Percentiles rank a stretch among this genome's conserved stretches.
Evolutionary conservation across 139 green algal species (phyloP).

Genomic region (Dunaliella primolecta): DNA sequence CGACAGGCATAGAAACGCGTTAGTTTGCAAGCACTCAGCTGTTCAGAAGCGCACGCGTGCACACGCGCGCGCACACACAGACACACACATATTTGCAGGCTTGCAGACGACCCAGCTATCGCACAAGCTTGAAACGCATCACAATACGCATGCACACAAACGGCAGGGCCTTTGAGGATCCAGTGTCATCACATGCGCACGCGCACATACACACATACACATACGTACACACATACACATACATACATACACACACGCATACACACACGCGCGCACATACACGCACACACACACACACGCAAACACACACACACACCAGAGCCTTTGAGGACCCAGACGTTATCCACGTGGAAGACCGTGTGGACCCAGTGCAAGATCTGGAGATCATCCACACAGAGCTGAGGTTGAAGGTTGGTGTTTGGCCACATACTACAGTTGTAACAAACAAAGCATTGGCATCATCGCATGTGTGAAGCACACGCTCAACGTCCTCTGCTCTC

Average conservation of each 20-base stretch:
- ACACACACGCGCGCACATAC: background rate
- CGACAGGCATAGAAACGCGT: background rate
- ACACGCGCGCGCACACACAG: background rate
- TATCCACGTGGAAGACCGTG: slow-evolving; percentile 75
- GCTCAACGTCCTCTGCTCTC: too few relatives aligned
- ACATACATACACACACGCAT: background rate
- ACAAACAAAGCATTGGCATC: background rate
- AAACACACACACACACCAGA: background rate
- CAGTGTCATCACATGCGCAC: background rate
- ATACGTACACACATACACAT: background rate
- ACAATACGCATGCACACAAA: too few relatives aligned
- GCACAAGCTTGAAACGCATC: too few relatives aligned
- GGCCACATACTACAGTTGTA: background rate
- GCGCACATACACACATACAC: background rate
- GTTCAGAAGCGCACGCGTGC: background rate
- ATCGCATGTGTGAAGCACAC: too few relatives aligned
- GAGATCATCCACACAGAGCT: slow-evolving; percentile 96
- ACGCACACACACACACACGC: background rate
- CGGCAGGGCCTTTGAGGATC: background rate
- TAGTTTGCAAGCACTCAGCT: background rate
- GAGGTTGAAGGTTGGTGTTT: slow-evolving; percentile 56
- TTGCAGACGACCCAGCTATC: too few relatives aligned
- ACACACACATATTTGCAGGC: background rate
- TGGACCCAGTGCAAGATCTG: slow-evolving; percentile 94
- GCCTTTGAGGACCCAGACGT: slow-evolving; percentile 88